Base-by-base conservation (phyloP, 495 filamentous ascomycete genomes). In the Tuber umbilicatum region DNA sequence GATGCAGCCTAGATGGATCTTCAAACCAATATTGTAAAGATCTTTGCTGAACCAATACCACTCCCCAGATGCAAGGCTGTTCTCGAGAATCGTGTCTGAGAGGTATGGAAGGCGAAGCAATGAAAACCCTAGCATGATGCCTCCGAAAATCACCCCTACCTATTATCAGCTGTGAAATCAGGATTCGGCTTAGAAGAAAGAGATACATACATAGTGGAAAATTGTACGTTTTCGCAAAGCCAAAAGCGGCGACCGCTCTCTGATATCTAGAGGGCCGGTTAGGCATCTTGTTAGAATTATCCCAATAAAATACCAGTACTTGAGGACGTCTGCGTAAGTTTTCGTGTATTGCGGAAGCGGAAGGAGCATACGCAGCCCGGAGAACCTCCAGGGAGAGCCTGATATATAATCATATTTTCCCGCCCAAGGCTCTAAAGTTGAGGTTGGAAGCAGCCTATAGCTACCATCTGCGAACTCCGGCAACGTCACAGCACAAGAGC, bases 41-140 rank as follows among this genome's bases (percentile, higher is more conserved):
- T 64, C 71, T 27, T 80, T 76, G 19, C 78, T 74, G 73, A 85
- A 86, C 81, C 85, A 86, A 75, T 85, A 88, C 82, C 85, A 87
- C 74, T 88, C 85, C 67, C 86, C 86, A 9, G 87, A 86, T 1
- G 84, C 45, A 9, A 82, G 81, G 47, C 71, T 72, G 17, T 77
- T 73, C 0, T 64, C 69, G 45, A 83, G 83, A 23, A 73, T 68
- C 37, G 81, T 81, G 37, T 73, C 75, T 78, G 85, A 75, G n/a
- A 87, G 75, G 76, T 84, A 86, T 31, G 55, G 68, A 0, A 86
- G n/a, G 47, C 81, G 80, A 47, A 73, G 72, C 19, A 84, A 55
- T 19, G 75, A 39, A 68, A 85, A 85, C 6, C 75, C 78, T 55
- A 84, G 39, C 64, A 84, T 73, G 42, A 77, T 71, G 23, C 82